phyloP scores from a whole-genome alignment of 2,329 filamentous ascomycete genomes.

The Alternaria gansuensis region DNA sequence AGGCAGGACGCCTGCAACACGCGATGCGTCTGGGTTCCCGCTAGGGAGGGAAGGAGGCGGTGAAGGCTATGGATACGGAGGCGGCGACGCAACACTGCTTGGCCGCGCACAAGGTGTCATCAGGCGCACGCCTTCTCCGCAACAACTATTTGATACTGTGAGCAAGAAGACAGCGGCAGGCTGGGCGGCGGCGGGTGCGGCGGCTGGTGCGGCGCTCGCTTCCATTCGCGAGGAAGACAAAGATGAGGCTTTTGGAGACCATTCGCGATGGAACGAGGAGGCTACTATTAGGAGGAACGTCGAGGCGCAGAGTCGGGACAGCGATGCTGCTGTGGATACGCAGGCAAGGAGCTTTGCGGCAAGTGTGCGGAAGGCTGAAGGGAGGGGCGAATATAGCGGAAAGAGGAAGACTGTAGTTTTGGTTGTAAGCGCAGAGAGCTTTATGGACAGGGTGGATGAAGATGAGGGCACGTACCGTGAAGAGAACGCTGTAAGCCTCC shows the following conservation, averaged over 20 bases:
- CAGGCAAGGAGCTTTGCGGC: conserved; percentile 47
- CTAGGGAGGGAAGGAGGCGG: conserved; percentile 37
- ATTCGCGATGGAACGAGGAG: conserved; percentile 92
- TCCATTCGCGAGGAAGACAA: conserved; percentile 86
- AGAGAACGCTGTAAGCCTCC: conserved; percentile 78
- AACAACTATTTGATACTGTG: conserved; percentile 86
- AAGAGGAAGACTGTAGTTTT: conserved; percentile 79
- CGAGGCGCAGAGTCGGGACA: conserved; percentile 50
- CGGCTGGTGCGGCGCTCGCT: conserved; percentile 80
- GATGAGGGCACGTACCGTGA: conserved; percentile 66
- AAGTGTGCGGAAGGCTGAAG: conserved; percentile 35
- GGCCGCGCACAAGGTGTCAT: conserved; percentile 82
- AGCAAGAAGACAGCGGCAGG: conserved; percentile 83
- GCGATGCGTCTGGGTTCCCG: conserved; percentile 34
- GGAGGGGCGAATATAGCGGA: conserved; percentile 28
- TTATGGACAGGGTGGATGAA: conserved; percentile 64
- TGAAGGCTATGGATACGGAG: conserved; percentile 41
- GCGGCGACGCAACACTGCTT: conserved; percentile 69
- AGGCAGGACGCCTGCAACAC: conserved; percentile 31
- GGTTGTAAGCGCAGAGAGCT: conserved; percentile 81
- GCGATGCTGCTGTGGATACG: conserved; percentile 43
- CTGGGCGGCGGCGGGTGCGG: conserved; percentile 82
- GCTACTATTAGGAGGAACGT: conserved; percentile 70
- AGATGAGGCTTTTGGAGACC: conserved; percentile 76
- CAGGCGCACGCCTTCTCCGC: conserved; percentile 82